Percentiles rank a stretch among this genome's conserved stretches.
Conservation (phyloP, 2,329 filamentous ascomycete species). For the Taxawa tesnikishii region DNA sequence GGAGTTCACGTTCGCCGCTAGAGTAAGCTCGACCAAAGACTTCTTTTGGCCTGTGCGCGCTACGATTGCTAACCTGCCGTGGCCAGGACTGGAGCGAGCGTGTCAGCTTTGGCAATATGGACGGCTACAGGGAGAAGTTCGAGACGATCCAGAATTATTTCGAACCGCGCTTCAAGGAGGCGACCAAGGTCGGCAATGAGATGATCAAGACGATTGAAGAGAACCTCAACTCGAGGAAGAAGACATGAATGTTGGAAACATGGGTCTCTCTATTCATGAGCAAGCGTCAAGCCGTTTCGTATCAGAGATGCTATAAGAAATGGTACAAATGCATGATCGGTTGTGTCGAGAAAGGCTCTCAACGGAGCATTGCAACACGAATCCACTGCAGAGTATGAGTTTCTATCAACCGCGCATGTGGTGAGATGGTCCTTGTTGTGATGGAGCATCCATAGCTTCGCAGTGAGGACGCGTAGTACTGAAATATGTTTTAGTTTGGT, state of each 20-base stretch:
- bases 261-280: neutral
- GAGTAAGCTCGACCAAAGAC: conserved; percentile 50
- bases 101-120: conserved; percentile 81
- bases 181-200: conserved; percentile 76
- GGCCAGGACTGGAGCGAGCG: conserved; percentile 83
- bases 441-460: too few relatives aligned
- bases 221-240: conserved; percentile 41
- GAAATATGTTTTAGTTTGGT: too few relatives aligned
- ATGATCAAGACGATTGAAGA: conserved; percentile 96
- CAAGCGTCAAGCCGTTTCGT: too few relatives aligned
- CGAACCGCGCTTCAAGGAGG: conserved; percentile 76
- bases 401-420: too few relatives aligned
- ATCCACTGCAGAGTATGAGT: too few relatives aligned
- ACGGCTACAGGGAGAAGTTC: conserved; percentile 85
- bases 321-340: too few relatives aligned
- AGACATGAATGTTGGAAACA: too few relatives aligned
- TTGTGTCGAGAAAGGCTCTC: too few relatives aligned
- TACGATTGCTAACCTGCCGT: neutral
- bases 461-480: too few relatives aligned
- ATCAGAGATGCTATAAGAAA: too few relatives aligned
- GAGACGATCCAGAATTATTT: conserved; percentile 86
- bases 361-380: too few relatives aligned
- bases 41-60: neutral
- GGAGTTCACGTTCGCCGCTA: conserved; percentile 93
- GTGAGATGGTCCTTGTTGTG: too few relatives aligned